A percentile compares a stretch with the other conserved stretches of the same genome.
Evolutionary conservation across 2,329 filamentous ascomycete species (phyloP).

Genomic region (Ophiostoma sp.): DNA sequence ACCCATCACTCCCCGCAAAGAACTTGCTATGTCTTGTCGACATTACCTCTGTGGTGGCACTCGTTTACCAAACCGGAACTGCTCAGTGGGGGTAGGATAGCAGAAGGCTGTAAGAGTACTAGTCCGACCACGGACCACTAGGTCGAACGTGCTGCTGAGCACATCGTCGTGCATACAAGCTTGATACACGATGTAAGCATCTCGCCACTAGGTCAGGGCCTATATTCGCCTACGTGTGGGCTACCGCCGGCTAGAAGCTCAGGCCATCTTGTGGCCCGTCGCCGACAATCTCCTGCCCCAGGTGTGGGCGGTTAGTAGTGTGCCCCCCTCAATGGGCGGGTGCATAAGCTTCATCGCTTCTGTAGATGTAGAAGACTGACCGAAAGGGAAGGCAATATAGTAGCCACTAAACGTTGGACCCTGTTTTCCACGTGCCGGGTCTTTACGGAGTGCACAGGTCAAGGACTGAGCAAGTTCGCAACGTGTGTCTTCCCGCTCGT

Average conservation of each 20-base stretch:
- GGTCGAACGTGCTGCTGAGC: background rate
- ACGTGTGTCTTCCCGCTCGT: background rate
- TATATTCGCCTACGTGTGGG: background rate
- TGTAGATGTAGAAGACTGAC: no score
- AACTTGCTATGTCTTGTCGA: background rate
- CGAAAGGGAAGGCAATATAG: no score
- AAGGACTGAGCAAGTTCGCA: background rate
- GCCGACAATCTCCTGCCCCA: background rate
- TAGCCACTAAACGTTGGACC: no score
- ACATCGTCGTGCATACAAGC: background rate
- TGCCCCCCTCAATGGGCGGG: background rate
- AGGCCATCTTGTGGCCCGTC: constrained; percentile 1
- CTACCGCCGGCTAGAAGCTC: background rate
- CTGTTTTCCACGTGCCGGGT: no score
- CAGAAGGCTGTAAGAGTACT: background rate
- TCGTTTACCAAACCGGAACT: background rate
- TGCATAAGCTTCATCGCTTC: background rate
- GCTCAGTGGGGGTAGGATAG: background rate
- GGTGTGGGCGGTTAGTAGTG: background rate
- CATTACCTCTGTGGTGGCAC: background rate
- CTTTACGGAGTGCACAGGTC: no score
- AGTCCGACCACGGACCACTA: no score
- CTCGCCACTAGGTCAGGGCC: background rate
- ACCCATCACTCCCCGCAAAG: no score
- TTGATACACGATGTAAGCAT: background rate